Evolutionary conservation across 2,329 filamentous ascomycete species (phyloP).

Genomic region (Allantophomopsis cytisporea): DNA sequence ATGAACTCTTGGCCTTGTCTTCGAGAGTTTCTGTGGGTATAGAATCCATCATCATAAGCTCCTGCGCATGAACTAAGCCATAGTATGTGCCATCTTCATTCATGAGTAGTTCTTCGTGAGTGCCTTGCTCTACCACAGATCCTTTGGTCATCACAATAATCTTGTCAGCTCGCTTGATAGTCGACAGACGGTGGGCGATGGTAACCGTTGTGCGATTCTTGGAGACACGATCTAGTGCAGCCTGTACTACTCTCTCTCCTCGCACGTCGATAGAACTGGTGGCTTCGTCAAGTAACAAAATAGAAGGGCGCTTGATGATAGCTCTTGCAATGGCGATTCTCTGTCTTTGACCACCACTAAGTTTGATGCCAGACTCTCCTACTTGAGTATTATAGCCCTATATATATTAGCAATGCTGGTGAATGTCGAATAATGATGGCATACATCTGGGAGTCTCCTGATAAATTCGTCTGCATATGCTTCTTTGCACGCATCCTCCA

Average conservation of each 20-base stretch:
- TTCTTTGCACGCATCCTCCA: constrained; percentile 35
- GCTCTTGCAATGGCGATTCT: constrained; percentile 59
- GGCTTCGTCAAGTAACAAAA: constrained; percentile 64
- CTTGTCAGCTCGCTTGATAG: constrained; percentile 63
- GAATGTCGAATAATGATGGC: constrained; percentile 41
- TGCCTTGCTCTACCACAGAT: constrained; percentile 58
- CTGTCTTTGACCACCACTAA: constrained; percentile 80
- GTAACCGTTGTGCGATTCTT: constrained; percentile 45
- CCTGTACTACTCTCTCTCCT: constrained; percentile 34
- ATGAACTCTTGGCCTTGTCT: not conserved
- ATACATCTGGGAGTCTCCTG: constrained; percentile 40
- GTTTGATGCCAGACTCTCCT: constrained; percentile 63
- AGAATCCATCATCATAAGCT: constrained; percentile 33
- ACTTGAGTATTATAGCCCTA: constrained; percentile 61
- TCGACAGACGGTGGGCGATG: constrained; percentile 58
- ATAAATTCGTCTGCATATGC: constrained; percentile 47
- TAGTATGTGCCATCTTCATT: constrained; percentile 50
- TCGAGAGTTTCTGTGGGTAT: constrained; percentile 1
- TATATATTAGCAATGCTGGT: constrained; percentile 3
- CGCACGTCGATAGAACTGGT: constrained; percentile 23
- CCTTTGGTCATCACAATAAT: constrained; percentile 68
- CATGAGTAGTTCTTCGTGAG: constrained; percentile 56
- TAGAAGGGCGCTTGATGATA: constrained; percentile 55
- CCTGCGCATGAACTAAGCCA: constrained; percentile 50
- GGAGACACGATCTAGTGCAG: constrained; percentile 38